Evolutionary conservation across 352 stramenopile species (phyloP).

Genomic region (Pythium chondricola): DNA sequence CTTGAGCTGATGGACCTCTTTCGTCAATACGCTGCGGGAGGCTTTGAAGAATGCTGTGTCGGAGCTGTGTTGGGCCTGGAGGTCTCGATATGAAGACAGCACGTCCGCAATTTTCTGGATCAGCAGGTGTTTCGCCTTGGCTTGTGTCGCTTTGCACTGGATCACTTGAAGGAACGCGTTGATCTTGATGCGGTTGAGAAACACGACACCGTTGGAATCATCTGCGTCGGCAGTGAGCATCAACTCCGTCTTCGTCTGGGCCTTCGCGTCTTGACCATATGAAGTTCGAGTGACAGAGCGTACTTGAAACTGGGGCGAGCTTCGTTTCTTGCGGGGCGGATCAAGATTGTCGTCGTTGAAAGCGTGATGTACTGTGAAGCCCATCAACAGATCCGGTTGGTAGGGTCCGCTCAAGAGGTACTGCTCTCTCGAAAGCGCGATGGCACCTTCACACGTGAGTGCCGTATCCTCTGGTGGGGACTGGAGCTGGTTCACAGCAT

Average conservation of each 20-base stretch:
- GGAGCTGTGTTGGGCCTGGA: constrained; percentile 25
- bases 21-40: constrained; percentile 29
- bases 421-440: constrained; percentile 37
- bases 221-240: constrained; percentile 25
- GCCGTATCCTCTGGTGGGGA: no score
- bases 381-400: constrained; percentile 35
- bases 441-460: constrained; percentile 1
- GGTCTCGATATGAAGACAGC: constrained; percentile 33
- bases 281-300: constrained; percentile 4
- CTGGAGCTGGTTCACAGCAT: constrained; percentile 31
- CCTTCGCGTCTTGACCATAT: constrained; percentile 5
- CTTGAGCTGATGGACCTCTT: constrained; percentile 32
- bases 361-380: constrained; percentile 28
- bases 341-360: constrained; percentile 23
- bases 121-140: constrained; percentile 40
- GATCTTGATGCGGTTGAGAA: constrained; percentile 59
- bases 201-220: constrained; percentile 35
- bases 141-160: constrained; percentile 32
- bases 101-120: constrained; percentile 41
- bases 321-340: constrained; percentile 11
- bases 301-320: constrained; percentile 33
- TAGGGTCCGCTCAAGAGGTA: constrained; percentile 43
- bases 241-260: constrained; percentile 16
- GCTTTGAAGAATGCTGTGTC: constrained; percentile 29
- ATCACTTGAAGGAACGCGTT: constrained; percentile 51